phyloP scores from a whole-genome alignment of 2,329 filamentous ascomycete species.

The Sclerotinia nivalis region DNA sequence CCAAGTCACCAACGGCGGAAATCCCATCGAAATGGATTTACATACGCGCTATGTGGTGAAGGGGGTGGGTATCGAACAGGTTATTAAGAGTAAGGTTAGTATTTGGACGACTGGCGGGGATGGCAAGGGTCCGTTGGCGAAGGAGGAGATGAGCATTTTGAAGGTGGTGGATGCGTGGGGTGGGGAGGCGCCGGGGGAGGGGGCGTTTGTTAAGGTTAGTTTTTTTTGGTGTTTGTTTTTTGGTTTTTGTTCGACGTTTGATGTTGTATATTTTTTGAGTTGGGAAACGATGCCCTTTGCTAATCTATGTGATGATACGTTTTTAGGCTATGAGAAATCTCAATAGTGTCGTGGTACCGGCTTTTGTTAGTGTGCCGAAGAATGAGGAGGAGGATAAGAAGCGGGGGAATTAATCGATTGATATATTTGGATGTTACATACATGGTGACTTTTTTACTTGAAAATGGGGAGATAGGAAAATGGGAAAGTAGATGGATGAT shows the following conservation, averaged over 20 bases:
- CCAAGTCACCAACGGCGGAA: constrained; percentile 54
- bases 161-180: constrained; percentile 58
- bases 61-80: constrained; percentile 53
- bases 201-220: constrained; percentile 53
- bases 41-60: constrained; percentile 56
- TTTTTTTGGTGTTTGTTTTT: constrained; percentile 37
- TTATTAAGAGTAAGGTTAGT: constrained; percentile 50
- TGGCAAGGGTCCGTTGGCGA: constrained; percentile 28
- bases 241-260: not conserved
- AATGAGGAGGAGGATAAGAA: constrained; percentile 53
- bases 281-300: constrained; percentile 39
- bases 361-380: constrained; percentile 54
- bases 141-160: constrained; percentile 44
- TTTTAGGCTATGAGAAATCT: constrained; percentile 52
- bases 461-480: no score
- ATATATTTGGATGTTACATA: no score
- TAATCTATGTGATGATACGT: constrained; percentile 29
- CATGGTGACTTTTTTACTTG: no score
- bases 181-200: constrained; percentile 51
- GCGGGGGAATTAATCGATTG: constrained; percentile 28
- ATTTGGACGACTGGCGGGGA: constrained; percentile 46
- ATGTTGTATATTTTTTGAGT: constrained; percentile 29
- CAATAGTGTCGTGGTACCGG: constrained; percentile 53
- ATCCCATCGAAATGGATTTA: constrained; percentile 60
- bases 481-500: no score